A percentile compares a stretch with the other conserved stretches of the same genome.
Evolutionary conservation across 73 alveolate genomes (phyloP).

Genomic region (Diophrys appendiculata): DNA sequence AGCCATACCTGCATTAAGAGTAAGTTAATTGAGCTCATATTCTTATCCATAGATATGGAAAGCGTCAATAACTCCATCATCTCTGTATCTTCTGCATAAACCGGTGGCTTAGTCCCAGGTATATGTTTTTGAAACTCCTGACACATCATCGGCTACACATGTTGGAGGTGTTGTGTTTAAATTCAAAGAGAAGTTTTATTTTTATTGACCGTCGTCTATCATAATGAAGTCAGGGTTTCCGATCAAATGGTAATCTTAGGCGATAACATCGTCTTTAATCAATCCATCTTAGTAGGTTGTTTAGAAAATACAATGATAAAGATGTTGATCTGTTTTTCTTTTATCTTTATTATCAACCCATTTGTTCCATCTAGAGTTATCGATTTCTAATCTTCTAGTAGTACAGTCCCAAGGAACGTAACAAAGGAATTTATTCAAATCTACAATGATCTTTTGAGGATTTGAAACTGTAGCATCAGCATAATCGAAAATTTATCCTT

Average conservation of each 20-base stretch:
- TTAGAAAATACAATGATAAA: background rate
- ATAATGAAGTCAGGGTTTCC: background rate
- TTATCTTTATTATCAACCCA: background rate
- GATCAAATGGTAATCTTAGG: background rate
- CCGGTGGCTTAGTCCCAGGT: background rate
- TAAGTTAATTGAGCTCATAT: too few species aligned
- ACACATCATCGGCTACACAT: background rate
- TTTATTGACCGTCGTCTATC: background rate
- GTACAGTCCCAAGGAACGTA: background rate
- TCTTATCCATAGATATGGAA: too few species aligned
- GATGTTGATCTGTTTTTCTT: background rate
- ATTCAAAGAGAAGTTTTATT: background rate
- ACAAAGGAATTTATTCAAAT: background rate
- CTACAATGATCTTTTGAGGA: background rate
- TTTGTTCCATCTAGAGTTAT: background rate
- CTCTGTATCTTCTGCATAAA: background rate
- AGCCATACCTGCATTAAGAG: too few species aligned
- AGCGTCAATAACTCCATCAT: background rate
- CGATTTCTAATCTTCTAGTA: background rate
- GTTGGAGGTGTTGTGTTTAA: background rate
- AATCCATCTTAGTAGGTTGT: background rate
- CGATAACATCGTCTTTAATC: background rate
- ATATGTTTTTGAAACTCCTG: background rate
- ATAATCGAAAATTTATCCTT: background rate
- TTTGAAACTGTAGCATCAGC: background rate